Base-by-base conservation (phyloP, 345 rosid species). In the Durio zibethinus region DNA sequence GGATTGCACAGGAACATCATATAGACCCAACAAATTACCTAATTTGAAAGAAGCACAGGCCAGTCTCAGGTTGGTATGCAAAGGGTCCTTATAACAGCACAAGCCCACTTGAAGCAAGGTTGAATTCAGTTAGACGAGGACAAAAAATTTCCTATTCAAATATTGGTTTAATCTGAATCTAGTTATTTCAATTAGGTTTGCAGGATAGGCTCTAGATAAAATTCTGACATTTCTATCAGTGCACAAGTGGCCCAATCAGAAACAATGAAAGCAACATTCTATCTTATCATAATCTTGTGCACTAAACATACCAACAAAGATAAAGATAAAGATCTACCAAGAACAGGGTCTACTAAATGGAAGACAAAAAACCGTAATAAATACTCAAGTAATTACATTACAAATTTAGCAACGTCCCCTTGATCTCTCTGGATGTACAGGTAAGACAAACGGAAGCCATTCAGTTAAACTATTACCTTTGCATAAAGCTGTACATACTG, bases 401-500 rank as follows among this genome's bases (percentile, higher is more conserved):
- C 50, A 59, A 67, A 23, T 21, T 16, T 23, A 45, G 59, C 60
- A 74, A 63, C 63, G 60, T 16, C 16, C 29, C 25, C 69, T 1
- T 9, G 14, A 61, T 31, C 31, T 1, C 64, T 27, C 64, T 27
- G 33, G 42, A 35, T 18, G 40, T 70, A 48, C 53, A 29, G 21
- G 27, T 47, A 70, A 70, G 36, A 47, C 9, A 48, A 35, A 70
- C 0, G 40, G 23, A 29, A 48, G 25, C 8, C 25, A 9, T 21
- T 77, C 29, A 47, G 20, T 59, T 60, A 7, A 7, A 23, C 54
- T 29, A 15, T 76, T 89, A 93, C 99, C 97, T 92, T 92, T 9
- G 93, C 94, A 85, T 92, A 96, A 73, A 90, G 84, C 74, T 90
- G 97, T 74, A 90, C 99, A 79, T 80, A 88, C 21, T 76, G 86